phyloP scores from a whole-genome alignment of 1,284 basidiomycete species.

The Cutaneotrichosporon cavernicola region DNA sequence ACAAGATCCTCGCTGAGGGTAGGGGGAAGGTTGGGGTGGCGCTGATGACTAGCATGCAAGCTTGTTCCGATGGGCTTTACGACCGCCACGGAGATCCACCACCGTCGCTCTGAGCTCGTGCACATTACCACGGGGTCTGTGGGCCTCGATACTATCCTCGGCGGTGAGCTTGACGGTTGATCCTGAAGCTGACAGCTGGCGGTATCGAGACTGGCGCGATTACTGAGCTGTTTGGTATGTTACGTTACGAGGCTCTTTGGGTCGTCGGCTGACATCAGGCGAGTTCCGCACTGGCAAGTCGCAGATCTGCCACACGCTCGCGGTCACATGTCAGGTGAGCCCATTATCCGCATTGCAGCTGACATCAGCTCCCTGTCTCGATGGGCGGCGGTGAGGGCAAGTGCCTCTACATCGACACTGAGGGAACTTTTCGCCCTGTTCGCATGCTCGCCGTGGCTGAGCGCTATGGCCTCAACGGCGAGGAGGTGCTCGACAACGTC shows the following conservation, averaged over 20 bases:
- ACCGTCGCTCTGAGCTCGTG: constrained; percentile 90
- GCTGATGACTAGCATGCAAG: constrained; percentile 71
- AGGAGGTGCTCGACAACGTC: constrained; percentile 97
- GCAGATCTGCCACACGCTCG: constrained; percentile 95
- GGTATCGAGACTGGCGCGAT: constrained; percentile 99
- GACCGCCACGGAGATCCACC: constrained; percentile 96
- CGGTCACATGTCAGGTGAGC: constrained; percentile 84
- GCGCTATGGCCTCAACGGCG: constrained; percentile 90
- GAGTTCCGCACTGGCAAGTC: constrained; percentile 99
- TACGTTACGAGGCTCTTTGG: not conserved
- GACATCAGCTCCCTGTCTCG: constrained; percentile 71
- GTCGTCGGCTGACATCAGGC: constrained; percentile 30
- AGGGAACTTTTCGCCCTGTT: constrained; percentile 96
- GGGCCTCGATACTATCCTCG: constrained; percentile 91
- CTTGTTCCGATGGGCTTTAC: constrained; percentile 97
- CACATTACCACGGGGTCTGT: constrained; percentile 97
- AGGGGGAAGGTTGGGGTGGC: constrained; percentile 30
- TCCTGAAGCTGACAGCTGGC: constrained; percentile 56
- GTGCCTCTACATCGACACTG: constrained; percentile 98
- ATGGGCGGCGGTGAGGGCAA: constrained; percentile 99
- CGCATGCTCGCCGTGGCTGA: constrained; percentile 93
- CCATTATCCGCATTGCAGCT: constrained; percentile 7
- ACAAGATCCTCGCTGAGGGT: constrained; percentile 94
- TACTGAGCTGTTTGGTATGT: constrained; percentile 87
- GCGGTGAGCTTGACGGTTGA: constrained; percentile 61